Evolutionary conservation across 306 rosid genomes (phyloP).

Genomic region (Ziziphus jujuba): DNA sequence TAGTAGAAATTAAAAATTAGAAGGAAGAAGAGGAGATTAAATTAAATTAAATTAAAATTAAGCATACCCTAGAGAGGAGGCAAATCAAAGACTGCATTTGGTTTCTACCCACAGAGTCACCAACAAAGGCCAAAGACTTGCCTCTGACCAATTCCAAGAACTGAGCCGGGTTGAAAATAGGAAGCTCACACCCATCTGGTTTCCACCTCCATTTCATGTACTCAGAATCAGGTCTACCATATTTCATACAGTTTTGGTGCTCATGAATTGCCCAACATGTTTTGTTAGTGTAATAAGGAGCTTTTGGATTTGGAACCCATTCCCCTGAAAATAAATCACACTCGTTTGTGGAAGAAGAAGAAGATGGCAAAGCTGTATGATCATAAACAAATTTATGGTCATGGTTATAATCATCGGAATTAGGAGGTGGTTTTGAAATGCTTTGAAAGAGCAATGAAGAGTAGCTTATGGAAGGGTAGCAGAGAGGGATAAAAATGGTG

Average conservation of each 20-base stretch:
- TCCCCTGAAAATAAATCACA: conserved; percentile 85
- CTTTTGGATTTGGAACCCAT: conserved; percentile 79
- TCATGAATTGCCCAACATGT: conserved; percentile 92
- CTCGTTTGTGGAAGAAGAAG: conserved; percentile 16
- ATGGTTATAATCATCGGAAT: background rate
- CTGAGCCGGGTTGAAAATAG: conserved; percentile 73
- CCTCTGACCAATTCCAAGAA: conserved; percentile 71
- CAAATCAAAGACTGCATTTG: conserved; percentile 85
- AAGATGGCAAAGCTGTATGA: background rate
- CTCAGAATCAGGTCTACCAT: conserved; percentile 77
- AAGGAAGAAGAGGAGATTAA: background rate
- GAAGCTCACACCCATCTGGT: conserved; percentile 76
- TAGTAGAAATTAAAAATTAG: background rate
- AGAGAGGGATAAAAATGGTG: conserved; percentile 42
- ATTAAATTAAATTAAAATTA: background rate
- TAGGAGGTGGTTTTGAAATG: background rate
- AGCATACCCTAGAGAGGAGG: conserved; percentile 41
- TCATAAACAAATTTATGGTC: background rate
- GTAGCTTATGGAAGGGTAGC: conserved; percentile 40
- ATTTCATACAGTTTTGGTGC: conserved; percentile 84
- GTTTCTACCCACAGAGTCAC: conserved; percentile 93
- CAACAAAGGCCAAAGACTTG: conserved; percentile 85
- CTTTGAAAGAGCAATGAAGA: conserved; percentile 29
- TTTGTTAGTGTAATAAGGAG: conserved; percentile 70
- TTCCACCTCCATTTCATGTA: conserved; percentile 89